These are phyloP conservation scores for Taxillus chinensis DNA, from an alignment of 164 flowering plant genomes.

Conservation along the genomic window DNA sequence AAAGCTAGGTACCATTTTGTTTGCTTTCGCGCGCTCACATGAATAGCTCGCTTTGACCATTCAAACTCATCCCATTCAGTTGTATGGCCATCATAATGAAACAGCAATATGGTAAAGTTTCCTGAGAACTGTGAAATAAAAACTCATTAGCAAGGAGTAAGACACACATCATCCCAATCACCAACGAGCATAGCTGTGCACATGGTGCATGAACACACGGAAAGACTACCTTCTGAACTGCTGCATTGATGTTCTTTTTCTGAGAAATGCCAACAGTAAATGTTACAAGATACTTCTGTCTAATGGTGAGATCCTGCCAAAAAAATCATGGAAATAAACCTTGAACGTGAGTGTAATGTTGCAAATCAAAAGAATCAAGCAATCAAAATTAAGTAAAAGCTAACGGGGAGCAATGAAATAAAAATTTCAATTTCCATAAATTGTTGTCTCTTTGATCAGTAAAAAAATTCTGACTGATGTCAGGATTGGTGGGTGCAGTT, in stretches of 20 bases:
- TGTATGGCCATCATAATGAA: slow-evolving; percentile 83
- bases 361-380: background rate
- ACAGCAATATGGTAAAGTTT: slow-evolving; percentile 67
- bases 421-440: too few species aligned
- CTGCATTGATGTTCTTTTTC: slow-evolving; percentile 58
- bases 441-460: too few species aligned
- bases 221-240: slow-evolving; percentile 67
- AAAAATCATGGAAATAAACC: slow-evolving; percentile 1
- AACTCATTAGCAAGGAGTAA: slow-evolving; percentile 1
- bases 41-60: slow-evolving; percentile 88
- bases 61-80: slow-evolving; percentile 93
- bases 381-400: background rate
- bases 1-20: slow-evolving; percentile 66
- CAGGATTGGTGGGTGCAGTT: too few species aligned
- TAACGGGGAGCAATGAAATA: too few species aligned
- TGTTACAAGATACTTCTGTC: slow-evolving; percentile 75
- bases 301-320: slow-evolving; percentile 64
- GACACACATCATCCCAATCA: background rate
- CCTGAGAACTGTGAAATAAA: slow-evolving; percentile 63
- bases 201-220: background rate
- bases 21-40: slow-evolving; percentile 68
- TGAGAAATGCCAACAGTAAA: slow-evolving; percentile 79
- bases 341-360: background rate
- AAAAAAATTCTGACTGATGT: too few species aligned
- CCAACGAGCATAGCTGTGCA: too few species aligned